Conservation (phyloP, 2,329 filamentous ascomycete genomes). For the Teratosphaeria zuluensis region DNA sequence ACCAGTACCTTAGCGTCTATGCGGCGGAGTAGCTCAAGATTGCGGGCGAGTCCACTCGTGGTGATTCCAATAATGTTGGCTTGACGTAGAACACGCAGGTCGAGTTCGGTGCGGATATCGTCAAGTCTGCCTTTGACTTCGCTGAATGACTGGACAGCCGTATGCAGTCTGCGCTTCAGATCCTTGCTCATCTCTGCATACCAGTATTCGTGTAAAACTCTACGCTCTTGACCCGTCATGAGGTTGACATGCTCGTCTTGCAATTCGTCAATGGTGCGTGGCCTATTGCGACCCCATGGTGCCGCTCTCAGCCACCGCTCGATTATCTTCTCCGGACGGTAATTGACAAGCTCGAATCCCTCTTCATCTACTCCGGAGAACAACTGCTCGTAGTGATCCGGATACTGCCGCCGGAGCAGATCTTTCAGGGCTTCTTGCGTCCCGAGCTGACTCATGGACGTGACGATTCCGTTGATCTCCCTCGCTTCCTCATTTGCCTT, state of each 20-base stretch:
- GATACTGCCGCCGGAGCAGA: slow-evolving; percentile 11
- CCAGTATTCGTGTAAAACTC: slow-evolving; percentile 5
- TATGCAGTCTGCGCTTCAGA: slow-evolving; percentile 11
- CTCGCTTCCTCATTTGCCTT: slow-evolving; percentile 10
- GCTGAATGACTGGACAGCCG: slow-evolving; percentile 10
- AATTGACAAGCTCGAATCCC: slow-evolving; percentile 8
- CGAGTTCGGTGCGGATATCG: slow-evolving; percentile 28
- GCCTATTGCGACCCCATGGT: not conserved
- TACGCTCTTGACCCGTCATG: slow-evolving; percentile 5
- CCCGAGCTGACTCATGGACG: not conserved
- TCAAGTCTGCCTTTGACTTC: slow-evolving; percentile 11
- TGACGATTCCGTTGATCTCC: slow-evolving; percentile 11
- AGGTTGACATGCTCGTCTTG: not conserved
- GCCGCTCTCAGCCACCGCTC: not conserved
- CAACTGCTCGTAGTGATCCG: slow-evolving; percentile 13
- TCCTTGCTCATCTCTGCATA: slow-evolving; percentile 4
- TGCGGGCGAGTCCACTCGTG: slow-evolving; percentile 48
- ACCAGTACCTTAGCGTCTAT: slow-evolving; percentile 49
- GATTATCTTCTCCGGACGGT: slow-evolving; percentile 1
- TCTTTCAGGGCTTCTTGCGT: slow-evolving; percentile 1
- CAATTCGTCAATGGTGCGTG: slow-evolving; percentile 1
- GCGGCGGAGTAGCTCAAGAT: slow-evolving; percentile 40
- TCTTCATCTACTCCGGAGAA: slow-evolving; percentile 15
- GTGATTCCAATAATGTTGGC: slow-evolving; percentile 51
- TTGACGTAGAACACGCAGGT: slow-evolving; percentile 29